Base-by-base conservation (phyloP, 2,329 filamentous ascomycete genomes). In the Macroventuria anomochaeta region DNA sequence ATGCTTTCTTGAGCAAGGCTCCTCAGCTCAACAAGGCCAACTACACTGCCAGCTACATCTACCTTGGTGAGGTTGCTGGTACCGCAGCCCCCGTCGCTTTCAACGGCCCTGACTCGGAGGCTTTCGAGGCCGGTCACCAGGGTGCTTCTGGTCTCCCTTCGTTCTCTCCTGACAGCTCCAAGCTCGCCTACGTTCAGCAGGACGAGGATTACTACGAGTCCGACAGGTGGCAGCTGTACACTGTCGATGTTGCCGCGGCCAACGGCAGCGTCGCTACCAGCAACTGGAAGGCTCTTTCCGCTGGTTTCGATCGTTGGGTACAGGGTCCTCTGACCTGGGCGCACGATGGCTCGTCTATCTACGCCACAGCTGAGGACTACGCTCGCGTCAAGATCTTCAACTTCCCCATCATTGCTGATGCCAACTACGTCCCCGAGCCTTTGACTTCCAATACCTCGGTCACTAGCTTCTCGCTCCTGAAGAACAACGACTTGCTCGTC, bases 1-100 rank as follows among this genome's bases (percentile, higher is more conserved):
- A 70, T 48, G 69, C 70, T 20, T 92, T 93, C 67, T 82, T 93
- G 12, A 84, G 89, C 38, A 91, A 90, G 64, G 89, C 92, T 61
- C 88, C 89, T 0, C 79, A 85, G 15, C 74, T 91, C 12, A 86
- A 88, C 67, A 86, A 85, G 11, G 89, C 90, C 1, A 84, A 89
- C 58, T 86, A 88, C 74, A 96, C 91, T 10, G 93, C 93, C 61
- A 88, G 88, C 7, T 90, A 95, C 68, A 81, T 95, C 33, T 96
- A 95, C 74, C 84, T 88, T 37, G 82, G 89, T 3, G 83, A 87
- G 1, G 79, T 95, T 40, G 79, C 81, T 47, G 84, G 82, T 11
- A 91, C 88, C 61, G 57, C 61, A 15, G 54, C 54, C 2, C 59
- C 71, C n/a, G 49, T 62, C 11, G 68, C 71, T 33, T 61, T 74